These are phyloP conservation scores for Globisporangium emineosum DNA, from an alignment of 352 stramenopile species.

Conservation along the genomic window DNA sequence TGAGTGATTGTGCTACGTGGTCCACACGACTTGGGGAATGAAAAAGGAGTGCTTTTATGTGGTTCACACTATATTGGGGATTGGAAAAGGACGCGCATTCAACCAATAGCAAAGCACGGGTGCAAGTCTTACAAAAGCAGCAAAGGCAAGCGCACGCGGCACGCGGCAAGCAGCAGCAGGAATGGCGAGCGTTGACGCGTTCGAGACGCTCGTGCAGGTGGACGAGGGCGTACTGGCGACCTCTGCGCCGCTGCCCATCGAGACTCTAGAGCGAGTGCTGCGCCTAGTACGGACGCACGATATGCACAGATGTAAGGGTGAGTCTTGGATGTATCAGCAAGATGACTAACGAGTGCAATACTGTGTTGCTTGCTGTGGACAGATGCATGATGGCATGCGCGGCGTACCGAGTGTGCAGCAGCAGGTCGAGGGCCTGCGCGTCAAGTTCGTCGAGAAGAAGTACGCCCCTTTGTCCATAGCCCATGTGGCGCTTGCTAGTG, in stretches of 20 bases:
- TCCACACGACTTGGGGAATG: too few species aligned
- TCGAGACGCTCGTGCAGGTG: constrained; percentile 62
- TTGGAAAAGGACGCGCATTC: background rate
- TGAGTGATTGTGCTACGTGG: too few species aligned
- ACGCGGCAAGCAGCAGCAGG: background rate
- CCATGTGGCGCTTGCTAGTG: background rate
- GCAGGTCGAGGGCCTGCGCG: constrained; percentile 43
- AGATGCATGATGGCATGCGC: constrained; percentile 48
- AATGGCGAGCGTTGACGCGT: constrained; percentile 25
- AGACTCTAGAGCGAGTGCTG: constrained; percentile 46
- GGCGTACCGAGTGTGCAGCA: constrained; percentile 32
- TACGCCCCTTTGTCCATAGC: constrained; percentile 26
- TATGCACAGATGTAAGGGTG: too few species aligned
- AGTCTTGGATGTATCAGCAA: background rate
- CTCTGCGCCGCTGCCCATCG: constrained; percentile 46
- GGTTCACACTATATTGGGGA: too few species aligned
- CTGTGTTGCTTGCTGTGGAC: background rate
- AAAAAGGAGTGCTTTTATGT: too few species aligned
- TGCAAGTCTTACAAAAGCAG: background rate
- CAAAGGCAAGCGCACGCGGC: background rate
- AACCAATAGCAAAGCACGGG: background rate
- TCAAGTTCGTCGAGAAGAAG: constrained; percentile 51
- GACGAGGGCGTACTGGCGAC: constrained; percentile 66
- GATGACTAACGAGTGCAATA: background rate
- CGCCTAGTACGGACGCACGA: constrained; percentile 27